Evolutionary conservation across 148 eudicot genomes (phyloP).

Genomic region (Rhododendron henanense): DNA sequence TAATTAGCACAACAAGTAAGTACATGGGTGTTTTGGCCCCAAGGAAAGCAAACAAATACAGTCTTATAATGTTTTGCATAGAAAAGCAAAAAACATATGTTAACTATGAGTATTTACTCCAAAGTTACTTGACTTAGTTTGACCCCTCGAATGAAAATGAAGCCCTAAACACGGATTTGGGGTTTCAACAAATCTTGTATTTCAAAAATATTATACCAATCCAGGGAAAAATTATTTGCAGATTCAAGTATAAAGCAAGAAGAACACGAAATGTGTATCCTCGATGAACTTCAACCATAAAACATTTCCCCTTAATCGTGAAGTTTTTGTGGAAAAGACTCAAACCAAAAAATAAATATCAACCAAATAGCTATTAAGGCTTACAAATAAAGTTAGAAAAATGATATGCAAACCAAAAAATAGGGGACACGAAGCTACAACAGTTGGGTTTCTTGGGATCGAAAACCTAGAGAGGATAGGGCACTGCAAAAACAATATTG

Average conservation of each 20-base stretch:
- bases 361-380: not conserved
- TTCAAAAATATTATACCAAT: not conserved
- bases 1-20: not conserved
- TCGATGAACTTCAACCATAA: not conserved
- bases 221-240: not conserved
- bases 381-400: not conserved
- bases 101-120: not conserved
- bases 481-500: too few species aligned
- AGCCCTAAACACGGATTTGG: not conserved
- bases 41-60: not conserved
- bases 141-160: not conserved
- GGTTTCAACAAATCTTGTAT: not conserved
- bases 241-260: not conserved
- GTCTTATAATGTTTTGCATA: too few species aligned
- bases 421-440: not conserved
- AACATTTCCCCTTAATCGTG: not conserved
- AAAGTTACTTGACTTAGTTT: not conserved
- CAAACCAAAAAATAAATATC: not conserved
- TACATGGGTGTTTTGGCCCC: not conserved
- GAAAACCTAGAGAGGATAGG: too few species aligned
- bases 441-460: too few species aligned
- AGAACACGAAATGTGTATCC: not conserved
- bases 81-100: too few species aligned
- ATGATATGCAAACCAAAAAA: not conserved
- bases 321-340: not conserved